Evolutionary conservation across 306 rosid species (phyloP), one percentile per base, ranked within the genome.

Genomic region (Trichosanthes truncata): DNA sequence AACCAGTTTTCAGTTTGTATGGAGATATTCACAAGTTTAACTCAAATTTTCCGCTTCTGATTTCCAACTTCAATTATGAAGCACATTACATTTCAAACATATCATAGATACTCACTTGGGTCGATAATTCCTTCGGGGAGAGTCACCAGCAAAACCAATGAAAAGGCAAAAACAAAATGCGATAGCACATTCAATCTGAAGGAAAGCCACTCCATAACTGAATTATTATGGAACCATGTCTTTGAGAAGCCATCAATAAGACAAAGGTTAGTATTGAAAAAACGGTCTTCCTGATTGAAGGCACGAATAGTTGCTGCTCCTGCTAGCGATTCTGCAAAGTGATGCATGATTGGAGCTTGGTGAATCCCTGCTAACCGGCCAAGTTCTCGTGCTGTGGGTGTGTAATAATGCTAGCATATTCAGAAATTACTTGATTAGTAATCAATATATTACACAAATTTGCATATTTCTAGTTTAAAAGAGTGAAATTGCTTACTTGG

Each of bases 191-290:
- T 94, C 77, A 94, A 79, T 85, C 98, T 88, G 90, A 83, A 94
- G 78, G 97, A 92, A 45, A 92, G 97, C 98, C 98, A 94, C 80
- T 92, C 98, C 98, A 94, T 91, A 38, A 94, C 97, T 40, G 98
- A 89, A 18, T 83, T 81, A 45, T 91, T 94, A 67, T 94, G 95
- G 84, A 94, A 92, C 98, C 98, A 94, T 25, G 98, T 95, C 78
- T 84, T 91, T n/a, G 98, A 91, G 85, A 84, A 86, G 63, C 73
- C 79, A 87, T 94, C 97, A 75, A 92, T 84, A 74, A 89, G 97
- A 36, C 59, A 57, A 59, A 94, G 88, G 82, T 94, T 94, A 65
- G 90, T 77, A 60, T 81, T 4, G 59, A 80, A 81, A 81, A 94
- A 94, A n/a, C 97, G 95, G 29, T 73, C 73, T 82, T 89, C 90